Evolutionary conservation across 306 rosid species (phyloP).

Genomic region (Corylus heterophylla): DNA sequence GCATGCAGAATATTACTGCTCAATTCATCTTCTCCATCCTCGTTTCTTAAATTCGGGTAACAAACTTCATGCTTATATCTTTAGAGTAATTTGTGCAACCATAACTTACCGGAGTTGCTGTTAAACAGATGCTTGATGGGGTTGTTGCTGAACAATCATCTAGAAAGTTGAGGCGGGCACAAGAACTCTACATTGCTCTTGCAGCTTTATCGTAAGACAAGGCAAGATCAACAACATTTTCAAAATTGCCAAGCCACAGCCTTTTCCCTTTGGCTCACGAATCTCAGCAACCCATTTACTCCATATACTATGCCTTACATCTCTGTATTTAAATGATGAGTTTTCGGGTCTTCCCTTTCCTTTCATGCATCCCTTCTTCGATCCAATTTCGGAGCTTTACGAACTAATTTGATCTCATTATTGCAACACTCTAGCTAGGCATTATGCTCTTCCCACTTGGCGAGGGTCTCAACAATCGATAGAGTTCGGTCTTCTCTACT

Average conservation of each 20-base stretch:
- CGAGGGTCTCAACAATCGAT: slow-evolving; percentile 68
- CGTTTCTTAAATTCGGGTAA: neutral
- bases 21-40: slow-evolving; percentile 32
- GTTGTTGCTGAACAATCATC: slow-evolving; percentile 34
- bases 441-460: slow-evolving; percentile 72
- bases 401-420: slow-evolving; percentile 31
- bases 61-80: slow-evolving; percentile 25
- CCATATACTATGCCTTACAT: slow-evolving; percentile 98
- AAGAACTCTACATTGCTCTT: slow-evolving; percentile 73
- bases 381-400: slow-evolving; percentile 80
- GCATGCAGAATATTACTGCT: neutral
- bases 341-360: slow-evolving; percentile 98
- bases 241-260: slow-evolving; percentile 84
- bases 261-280: slow-evolving; percentile 78
- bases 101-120: slow-evolving; percentile 40
- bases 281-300: slow-evolving; percentile 98
- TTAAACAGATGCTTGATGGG: slow-evolving; percentile 41
- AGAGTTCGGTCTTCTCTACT: slow-evolving; percentile 47
- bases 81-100: slow-evolving; percentile 59
- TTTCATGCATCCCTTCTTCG: slow-evolving; percentile 99
- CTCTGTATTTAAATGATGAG: slow-evolving; percentile 67
- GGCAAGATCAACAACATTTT: slow-evolving; percentile 69
- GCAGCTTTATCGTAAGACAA: slow-evolving; percentile 88
- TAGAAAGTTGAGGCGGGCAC: slow-evolving; percentile 81
- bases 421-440: slow-evolving; percentile 29